phyloP scores from a whole-genome alignment of 257 asterid genomes.

The Solanum raphanifolium region DNA sequence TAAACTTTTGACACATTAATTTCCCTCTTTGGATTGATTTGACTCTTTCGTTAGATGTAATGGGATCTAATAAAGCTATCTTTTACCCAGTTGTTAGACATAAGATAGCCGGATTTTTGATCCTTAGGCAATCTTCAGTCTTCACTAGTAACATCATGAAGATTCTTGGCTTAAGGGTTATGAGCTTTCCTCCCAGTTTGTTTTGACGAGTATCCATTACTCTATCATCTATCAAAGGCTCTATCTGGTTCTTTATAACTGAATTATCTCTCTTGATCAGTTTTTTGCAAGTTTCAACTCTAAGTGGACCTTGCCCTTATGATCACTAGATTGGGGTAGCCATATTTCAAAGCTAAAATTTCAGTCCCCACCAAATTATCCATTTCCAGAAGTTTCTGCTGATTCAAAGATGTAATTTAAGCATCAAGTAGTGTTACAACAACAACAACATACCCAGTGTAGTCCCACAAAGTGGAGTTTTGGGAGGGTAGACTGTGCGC shows the following conservation, averaged over 20 bases:
- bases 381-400: neutral
- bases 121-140: neutral
- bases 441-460: neutral
- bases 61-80: neutral
- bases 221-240: neutral
- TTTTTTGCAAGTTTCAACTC: neutral
- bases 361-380: neutral
- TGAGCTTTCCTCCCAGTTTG: neutral
- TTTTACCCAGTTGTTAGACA: neutral
- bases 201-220: neutral
- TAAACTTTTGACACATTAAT: neutral
- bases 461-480: neutral
- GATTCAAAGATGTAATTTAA: neutral
- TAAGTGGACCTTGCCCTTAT: neutral
- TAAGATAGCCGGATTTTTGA: neutral
- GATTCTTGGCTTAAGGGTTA: neutral
- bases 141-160: neutral
- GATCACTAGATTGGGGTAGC: neutral
- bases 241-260: neutral
- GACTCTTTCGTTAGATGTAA: neutral
- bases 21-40: neutral
- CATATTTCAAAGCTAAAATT: neutral
- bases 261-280: neutral
- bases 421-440: neutral
- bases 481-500: neutral